These are phyloP conservation scores for Hericium rajendrae DNA, from an alignment of 768 basidiomycete genomes.

Conservation along the genomic window DNA sequence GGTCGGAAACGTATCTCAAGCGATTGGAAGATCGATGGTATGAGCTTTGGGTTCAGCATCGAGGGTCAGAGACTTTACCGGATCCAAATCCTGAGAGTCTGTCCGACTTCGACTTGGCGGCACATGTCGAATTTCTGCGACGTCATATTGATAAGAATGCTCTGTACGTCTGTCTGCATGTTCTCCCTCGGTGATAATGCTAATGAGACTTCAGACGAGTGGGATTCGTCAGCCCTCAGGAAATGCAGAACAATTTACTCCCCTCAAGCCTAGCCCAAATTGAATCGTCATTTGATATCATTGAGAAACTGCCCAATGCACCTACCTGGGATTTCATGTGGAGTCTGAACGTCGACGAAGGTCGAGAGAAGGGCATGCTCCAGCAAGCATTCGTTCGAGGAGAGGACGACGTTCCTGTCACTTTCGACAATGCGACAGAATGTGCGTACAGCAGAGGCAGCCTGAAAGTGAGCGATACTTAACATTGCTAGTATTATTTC, in stretches of 20 bases:
- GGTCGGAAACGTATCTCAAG: conserved; percentile 65
- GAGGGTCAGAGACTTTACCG: conserved; percentile 55
- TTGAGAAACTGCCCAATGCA: conserved; percentile 30
- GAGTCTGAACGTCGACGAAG: conserved; percentile 62
- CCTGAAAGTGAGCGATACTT: conserved; percentile 47
- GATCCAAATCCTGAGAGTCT: conserved; percentile 62
- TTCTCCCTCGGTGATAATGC: neutral
- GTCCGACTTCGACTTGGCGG: conserved; percentile 68
- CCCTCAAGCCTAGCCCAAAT: conserved; percentile 37
- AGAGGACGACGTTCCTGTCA: conserved; percentile 28
- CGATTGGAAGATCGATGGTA: conserved; percentile 79
- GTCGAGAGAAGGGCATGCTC: conserved; percentile 59
- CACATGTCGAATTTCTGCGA: conserved; percentile 76
- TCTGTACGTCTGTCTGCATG: conserved; percentile 45
- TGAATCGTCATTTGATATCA: conserved; percentile 37
- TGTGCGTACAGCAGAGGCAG: conserved; percentile 51
- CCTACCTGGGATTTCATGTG: conserved; percentile 70
- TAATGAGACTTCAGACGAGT: conserved; percentile 39
- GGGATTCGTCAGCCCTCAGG: conserved; percentile 43
- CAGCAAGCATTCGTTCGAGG: conserved; percentile 44
- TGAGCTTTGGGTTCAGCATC: conserved; percentile 62
- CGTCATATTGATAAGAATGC: conserved; percentile 78
- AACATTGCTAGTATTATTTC: neutral
- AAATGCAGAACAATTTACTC: conserved; percentile 25
- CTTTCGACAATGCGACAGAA: conserved; percentile 26